A percentile compares a stretch with the other conserved stretches of the same genome.
Conservation (phyloP, 2,329 filamentous ascomycete species). For the Pezicula rhizophila region DNA sequence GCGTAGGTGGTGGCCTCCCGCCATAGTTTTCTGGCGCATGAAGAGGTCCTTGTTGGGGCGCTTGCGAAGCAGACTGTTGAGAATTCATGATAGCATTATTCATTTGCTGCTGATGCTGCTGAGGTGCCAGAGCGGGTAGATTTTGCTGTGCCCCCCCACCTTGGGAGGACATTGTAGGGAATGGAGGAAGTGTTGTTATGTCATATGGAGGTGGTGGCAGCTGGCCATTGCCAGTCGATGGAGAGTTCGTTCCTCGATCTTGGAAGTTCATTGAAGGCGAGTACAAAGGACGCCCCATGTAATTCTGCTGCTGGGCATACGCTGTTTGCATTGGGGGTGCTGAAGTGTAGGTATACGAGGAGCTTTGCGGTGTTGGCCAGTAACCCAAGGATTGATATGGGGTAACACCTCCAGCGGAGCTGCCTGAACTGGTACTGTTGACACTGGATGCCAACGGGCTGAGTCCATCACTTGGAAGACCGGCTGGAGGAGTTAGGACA, state of each 20-base stretch:
- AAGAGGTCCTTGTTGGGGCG: constrained; percentile 46
- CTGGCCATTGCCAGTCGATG: constrained; percentile 49
- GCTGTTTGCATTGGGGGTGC: constrained; percentile 31
- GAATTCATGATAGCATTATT: constrained; percentile 41
- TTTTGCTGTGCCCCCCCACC: constrained; percentile 32
- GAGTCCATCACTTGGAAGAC: constrained; percentile 52
- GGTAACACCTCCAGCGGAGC: constrained; percentile 48
- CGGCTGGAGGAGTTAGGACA: constrained; percentile 38
- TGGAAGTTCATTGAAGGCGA: constrained; percentile 48
- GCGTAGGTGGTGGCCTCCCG: constrained; percentile 48
- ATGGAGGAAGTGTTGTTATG: constrained; percentile 55
- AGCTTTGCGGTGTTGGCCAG: constrained; percentile 43
- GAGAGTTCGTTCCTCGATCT: constrained; percentile 50
- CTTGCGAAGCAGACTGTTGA: constrained; percentile 41
- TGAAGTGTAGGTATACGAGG: constrained; percentile 48
- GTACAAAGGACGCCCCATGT: constrained; percentile 46
- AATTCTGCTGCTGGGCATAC: constrained; percentile 29
- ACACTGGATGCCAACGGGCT: constrained; percentile 56
- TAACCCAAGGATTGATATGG: constrained; percentile 56
- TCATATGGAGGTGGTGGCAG: constrained; percentile 65
- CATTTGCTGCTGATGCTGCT: constrained; percentile 28
- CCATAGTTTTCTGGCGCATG: constrained; percentile 53
- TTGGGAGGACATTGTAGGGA: constrained; percentile 52
- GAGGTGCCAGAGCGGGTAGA: constrained; percentile 32
- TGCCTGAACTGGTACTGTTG: constrained; percentile 52